phyloP scores from a whole-genome alignment of 1,139 yeast genomes.

The Taphrina deformans region DNA sequence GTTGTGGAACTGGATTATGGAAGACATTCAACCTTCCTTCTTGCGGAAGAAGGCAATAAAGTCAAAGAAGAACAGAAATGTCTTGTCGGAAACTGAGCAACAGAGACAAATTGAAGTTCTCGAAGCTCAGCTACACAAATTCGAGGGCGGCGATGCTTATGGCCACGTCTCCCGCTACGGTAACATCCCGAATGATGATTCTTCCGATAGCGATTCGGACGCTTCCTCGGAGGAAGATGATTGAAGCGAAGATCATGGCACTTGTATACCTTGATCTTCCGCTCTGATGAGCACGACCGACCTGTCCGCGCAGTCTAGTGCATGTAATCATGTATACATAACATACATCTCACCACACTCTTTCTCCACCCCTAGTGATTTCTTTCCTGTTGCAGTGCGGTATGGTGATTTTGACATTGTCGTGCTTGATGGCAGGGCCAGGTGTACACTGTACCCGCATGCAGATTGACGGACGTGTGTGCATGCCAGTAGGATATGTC shows the following conservation, averaged over 20 bases:
- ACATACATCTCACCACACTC: not conserved
- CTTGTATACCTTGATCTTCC: too few relatives aligned
- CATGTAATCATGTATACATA: not conserved
- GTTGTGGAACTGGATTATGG: slow-evolving; percentile 77
- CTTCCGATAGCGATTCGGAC: slow-evolving; percentile 24
- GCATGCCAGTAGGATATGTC: too few relatives aligned
- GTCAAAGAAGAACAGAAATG: slow-evolving; percentile 55
- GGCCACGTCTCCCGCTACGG: slow-evolving; percentile 28
- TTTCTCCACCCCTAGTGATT: not conserved
- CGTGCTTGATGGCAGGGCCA: too few relatives aligned
- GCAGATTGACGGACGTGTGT: too few relatives aligned
- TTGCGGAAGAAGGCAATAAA: slow-evolving; percentile 40
- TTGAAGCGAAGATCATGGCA: not conserved
- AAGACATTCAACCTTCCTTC: slow-evolving; percentile 43
- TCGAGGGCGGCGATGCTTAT: slow-evolving; percentile 28
- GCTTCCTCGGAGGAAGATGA: slow-evolving; percentile 30
- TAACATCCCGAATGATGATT: slow-evolving; percentile 14
- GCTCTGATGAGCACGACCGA: not conserved
- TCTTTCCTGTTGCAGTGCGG: too few relatives aligned
- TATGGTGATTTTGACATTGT: too few relatives aligned
- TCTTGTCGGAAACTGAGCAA: slow-evolving; percentile 59
- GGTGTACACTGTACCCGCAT: too few relatives aligned
- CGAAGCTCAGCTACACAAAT: slow-evolving; percentile 38
- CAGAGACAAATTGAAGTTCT: slow-evolving; percentile 39
- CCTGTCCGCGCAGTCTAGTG: not conserved